Evolutionary conservation across 768 basidiomycete genomes (phyloP).

Genomic region (Leucogyrophana mollusca): DNA sequence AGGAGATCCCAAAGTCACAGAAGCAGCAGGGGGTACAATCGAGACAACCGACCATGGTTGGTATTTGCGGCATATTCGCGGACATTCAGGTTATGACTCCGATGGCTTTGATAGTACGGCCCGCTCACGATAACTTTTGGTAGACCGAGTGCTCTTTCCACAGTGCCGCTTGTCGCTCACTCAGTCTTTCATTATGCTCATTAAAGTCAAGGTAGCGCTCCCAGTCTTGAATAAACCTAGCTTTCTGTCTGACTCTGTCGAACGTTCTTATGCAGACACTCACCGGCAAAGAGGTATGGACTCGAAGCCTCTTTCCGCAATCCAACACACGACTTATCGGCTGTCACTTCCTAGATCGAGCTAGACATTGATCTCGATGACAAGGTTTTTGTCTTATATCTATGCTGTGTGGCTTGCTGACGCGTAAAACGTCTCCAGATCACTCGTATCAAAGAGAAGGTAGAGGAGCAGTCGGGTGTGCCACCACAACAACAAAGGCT

Average conservation of each 20-base stretch:
- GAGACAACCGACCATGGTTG: too few species aligned
- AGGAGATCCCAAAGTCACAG: too few species aligned
- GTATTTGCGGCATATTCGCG: too few species aligned
- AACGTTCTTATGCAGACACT: constrained; percentile 60
- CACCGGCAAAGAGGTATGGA: constrained; percentile 90
- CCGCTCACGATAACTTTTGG: too few species aligned
- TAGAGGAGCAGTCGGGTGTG: constrained; percentile 97
- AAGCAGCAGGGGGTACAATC: too few species aligned
- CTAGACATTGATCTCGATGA: constrained; percentile 91
- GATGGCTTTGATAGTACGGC: too few species aligned
- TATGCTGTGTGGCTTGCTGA: background rate
- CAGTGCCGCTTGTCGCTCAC: too few species aligned
- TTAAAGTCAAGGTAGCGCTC: constrained; percentile 80
- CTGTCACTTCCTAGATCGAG: constrained; percentile 63
- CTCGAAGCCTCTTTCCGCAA: constrained; percentile 1
- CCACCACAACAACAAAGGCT: constrained; percentile 94
- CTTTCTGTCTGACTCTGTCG: constrained; percentile 6
- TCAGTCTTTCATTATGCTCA: constrained; percentile 57
- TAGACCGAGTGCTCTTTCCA: too few species aligned
- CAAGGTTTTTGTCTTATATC: constrained; percentile 46
- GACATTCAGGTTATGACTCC: too few species aligned
- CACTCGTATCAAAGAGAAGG: constrained; percentile 92
- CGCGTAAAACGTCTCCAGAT: constrained; percentile 65
- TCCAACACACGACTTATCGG: constrained; percentile 10
- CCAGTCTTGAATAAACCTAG: too few species aligned